Conservation (phyloP, 106 monocot species). For the Chionographis japonica region DNA sequence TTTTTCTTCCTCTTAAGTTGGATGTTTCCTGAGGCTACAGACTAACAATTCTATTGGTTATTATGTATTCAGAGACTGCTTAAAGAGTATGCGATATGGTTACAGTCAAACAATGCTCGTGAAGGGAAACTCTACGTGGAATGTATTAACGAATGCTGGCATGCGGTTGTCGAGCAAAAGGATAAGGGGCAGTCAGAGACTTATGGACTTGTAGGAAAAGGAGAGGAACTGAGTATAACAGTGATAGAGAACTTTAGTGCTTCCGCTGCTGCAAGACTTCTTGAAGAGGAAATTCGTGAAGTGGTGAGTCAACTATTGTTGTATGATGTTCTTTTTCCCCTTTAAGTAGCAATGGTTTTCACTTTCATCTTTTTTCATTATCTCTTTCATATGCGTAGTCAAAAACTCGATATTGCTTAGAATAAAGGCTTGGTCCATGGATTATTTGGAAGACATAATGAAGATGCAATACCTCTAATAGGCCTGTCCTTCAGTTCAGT, state of each 20-base stretch:
- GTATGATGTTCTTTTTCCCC: background rate
- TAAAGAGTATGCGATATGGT: constrained; percentile 68
- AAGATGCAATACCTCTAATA: too few species aligned
- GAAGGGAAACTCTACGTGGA: constrained; percentile 52
- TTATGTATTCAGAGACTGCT: constrained; percentile 54
- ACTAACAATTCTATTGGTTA: background rate
- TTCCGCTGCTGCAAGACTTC: constrained; percentile 69
- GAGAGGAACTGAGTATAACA: constrained; percentile 40
- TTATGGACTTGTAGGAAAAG: constrained; percentile 15
- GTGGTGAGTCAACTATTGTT: constrained; percentile 43
- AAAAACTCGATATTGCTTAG: too few species aligned
- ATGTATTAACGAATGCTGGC: constrained; percentile 40
- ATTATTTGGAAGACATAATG: too few species aligned
- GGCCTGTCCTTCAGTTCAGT: too few species aligned
- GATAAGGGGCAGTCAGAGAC: constrained; percentile 20
- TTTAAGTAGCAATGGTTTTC: too few species aligned
- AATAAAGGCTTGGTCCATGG: too few species aligned
- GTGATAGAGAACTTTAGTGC: constrained; percentile 66
- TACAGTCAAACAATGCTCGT: constrained; percentile 46
- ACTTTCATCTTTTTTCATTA: background rate
- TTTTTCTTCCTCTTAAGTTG: too few species aligned
- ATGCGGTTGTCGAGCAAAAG: constrained; percentile 11
- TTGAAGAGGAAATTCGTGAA: constrained; percentile 96
- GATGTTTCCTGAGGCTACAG: too few species aligned
- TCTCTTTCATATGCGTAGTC: background rate